Evolutionary conservation across 345 rosid genomes (phyloP).

Genomic region (Brassica cretica): DNA sequence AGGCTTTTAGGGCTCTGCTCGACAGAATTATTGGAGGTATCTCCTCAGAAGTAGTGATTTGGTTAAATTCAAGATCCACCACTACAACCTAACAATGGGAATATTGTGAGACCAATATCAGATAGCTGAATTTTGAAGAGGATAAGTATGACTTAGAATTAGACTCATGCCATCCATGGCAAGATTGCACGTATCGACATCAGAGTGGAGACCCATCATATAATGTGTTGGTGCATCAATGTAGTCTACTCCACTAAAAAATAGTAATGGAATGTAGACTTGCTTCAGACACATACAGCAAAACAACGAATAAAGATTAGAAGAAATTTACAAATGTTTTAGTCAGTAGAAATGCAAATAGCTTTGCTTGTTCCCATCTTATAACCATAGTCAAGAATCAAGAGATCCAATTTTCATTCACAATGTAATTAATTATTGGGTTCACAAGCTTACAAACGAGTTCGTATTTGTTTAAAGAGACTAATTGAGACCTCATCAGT

Average conservation of each 20-base stretch:
- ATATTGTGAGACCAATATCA: constrained; percentile 23
- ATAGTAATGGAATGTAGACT: constrained; percentile 99
- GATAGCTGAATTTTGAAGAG: constrained; percentile 15
- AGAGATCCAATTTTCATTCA: constrained; percentile 12
- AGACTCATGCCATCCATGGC: constrained; percentile 93
- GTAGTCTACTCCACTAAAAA: constrained; percentile 99
- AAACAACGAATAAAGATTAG: constrained; percentile 40
- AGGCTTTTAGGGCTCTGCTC: constrained; percentile 55
- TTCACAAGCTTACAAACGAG: constrained; percentile 18
- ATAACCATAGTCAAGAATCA: background rate
- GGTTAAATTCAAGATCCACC: constrained; percentile 92
- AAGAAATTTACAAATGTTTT: background rate
- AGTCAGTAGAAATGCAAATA: constrained; percentile 17
- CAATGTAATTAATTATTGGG: background rate
- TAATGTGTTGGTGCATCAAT: constrained; percentile 99
- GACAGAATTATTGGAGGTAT: constrained; percentile 67
- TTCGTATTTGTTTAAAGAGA: constrained; percentile 9
- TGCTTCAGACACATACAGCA: constrained; percentile 84
- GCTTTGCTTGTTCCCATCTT: constrained; percentile 7
- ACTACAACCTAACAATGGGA: constrained; percentile 75
- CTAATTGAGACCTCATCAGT: constrained; percentile 17
- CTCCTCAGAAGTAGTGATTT: constrained; percentile 82
- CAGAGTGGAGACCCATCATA: constrained; percentile 99
- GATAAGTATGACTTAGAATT: constrained; percentile 6
- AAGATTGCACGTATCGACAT: constrained; percentile 80